phyloP scores from a whole-genome alignment of 23 red algal genomes.

The Pyropia haitanensis region DNA sequence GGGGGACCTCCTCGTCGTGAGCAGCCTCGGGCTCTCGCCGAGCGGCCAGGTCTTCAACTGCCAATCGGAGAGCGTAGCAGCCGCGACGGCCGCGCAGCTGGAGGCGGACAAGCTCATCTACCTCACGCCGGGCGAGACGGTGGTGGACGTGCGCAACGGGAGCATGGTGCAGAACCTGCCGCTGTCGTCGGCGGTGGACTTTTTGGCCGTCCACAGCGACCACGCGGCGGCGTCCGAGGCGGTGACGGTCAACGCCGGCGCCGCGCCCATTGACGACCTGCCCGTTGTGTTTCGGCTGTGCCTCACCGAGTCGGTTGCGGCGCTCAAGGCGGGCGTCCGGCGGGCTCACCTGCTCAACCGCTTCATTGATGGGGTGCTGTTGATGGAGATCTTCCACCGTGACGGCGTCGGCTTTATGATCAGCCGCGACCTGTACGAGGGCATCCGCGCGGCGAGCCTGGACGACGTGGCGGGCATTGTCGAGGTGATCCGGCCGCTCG shows the following conservation, averaged over 20 bases:
- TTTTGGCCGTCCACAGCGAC: slow-evolving; percentile 22
- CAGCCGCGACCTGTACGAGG: slow-evolving; percentile 89
- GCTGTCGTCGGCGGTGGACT: slow-evolving; percentile 56
- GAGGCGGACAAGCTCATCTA: slow-evolving; percentile 92
- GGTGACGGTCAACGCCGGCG: background rate
- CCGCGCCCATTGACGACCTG: slow-evolving; percentile 2
- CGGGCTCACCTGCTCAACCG: slow-evolving; percentile 89
- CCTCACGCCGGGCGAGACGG: slow-evolving; percentile 69
- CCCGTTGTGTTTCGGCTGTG: slow-evolving; percentile 37
- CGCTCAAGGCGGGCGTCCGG: slow-evolving; percentile 56
- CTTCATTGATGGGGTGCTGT: slow-evolving; percentile 57
- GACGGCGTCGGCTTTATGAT: slow-evolving; percentile 98
- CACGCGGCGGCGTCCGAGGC: background rate
- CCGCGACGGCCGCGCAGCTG: slow-evolving; percentile 54
- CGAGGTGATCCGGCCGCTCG: slow-evolving; percentile 73
- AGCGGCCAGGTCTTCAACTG: slow-evolving; percentile 90
- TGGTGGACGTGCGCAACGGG: slow-evolving; percentile 51
- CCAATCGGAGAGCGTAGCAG: slow-evolving; percentile 66
- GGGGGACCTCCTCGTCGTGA: slow-evolving; percentile 84
- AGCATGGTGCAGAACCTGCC: slow-evolving; percentile 86
- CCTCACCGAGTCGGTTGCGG: slow-evolving; percentile 38
- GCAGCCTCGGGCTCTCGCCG: slow-evolving; percentile 79
- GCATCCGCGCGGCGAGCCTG: slow-evolving; percentile 62
- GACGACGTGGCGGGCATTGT: slow-evolving; percentile 71
- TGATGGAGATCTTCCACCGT: slow-evolving; percentile 87